Evolutionary conservation across 176 grass and related monocot genomes (phyloP).

Genomic region (Microstegium vimineum): DNA sequence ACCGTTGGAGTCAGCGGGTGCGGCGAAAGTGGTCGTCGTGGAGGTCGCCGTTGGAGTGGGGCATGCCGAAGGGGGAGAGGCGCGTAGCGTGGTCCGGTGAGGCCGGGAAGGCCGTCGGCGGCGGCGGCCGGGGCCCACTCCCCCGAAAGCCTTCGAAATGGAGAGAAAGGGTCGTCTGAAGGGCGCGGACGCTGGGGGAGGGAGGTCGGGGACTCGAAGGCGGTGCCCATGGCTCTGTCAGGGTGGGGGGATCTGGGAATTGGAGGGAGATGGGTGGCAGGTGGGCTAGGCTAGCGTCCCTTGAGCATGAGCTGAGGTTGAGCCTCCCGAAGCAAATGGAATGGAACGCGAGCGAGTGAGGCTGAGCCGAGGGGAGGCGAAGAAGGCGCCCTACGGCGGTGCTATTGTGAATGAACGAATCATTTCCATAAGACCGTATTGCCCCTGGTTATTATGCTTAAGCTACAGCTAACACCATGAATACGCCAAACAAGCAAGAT

Average conservation of each 20-base stretch:
- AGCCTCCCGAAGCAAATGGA: not conserved
- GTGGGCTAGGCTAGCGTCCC: not conserved
- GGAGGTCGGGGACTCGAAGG: conserved; percentile 5
- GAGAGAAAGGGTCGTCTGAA: conserved; percentile 64
- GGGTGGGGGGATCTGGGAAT: not conserved
- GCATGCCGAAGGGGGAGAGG: conserved; percentile 52
- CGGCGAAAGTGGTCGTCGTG: conserved; percentile 41
- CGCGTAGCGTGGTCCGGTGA: conserved; percentile 55
- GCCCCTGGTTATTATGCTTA: no score
- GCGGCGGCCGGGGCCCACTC: not conserved
- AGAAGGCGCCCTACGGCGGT: no score
- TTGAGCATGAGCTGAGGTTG: not conserved
- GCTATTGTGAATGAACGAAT: no score
- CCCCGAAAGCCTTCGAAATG: conserved; percentile 30
- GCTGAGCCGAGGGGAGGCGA: no score
- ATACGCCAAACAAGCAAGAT: no score
- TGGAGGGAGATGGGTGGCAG: not conserved
- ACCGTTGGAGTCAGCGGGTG: not conserved
- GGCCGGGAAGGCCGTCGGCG: conserved; percentile 40
- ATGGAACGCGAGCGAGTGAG: not conserved
- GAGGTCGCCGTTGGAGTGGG: conserved; percentile 47
- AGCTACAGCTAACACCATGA: no score
- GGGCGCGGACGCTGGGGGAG: conserved; percentile 36
- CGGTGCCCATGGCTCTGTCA: conserved; percentile 54
- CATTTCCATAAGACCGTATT: no score